Base-by-base conservation (phyloP, 2,329 filamentous ascomycete species). In the Xylariomycetidae sp. region DNA sequence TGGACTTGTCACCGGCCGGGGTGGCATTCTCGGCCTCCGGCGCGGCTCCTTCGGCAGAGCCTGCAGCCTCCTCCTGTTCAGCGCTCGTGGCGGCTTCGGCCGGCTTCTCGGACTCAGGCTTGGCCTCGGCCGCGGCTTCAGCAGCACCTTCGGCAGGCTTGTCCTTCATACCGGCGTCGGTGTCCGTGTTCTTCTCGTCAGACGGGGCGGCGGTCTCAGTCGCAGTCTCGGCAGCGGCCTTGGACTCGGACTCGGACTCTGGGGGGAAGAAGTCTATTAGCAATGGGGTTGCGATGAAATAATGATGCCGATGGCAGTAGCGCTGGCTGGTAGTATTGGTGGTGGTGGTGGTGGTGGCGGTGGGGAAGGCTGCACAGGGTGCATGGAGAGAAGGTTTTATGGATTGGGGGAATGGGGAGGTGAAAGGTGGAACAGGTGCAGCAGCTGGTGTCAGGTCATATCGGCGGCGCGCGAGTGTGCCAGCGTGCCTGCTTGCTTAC, bases 1-100 rank as follows among this genome's bases (percentile, higher is more conserved):
- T 76, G 15, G 49, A 47, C 34, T 55, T 57, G 34, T 50, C 39
- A 9, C 40, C 34, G 14, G 40, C 37, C 6, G 44, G 37, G 7
- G 39, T 37, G 14, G 44, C 38, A 15, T 39, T 41, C 23, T 46
- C 43, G 2, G 38, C 28, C 10, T 47, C 39, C 4, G 29, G 38
- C 6, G 35, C 34, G 18, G 41, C 30, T 25, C 35, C 40, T 18
- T 46, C 42, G 25, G 39, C 40, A 25, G 43, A 38, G 12, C 33
- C 29, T 18, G 39, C 31, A 20, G 35, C 31, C 7, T 31, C 32
- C n/a, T 44, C 37, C 9, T 38, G 17, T 15, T 41, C 39, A 10
- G 18, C 32, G 10, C 24, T 35, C 4, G 35, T 32, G 27, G 34
- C 10, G 15, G 35, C 37, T 18, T 37, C 32, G 16, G 36, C 37